Evolutionary conservation across 2,329 filamentous ascomycete genomes (phyloP), one percentile per base, ranked within the genome.

Genomic region (Ramichloridium luteum): DNA sequence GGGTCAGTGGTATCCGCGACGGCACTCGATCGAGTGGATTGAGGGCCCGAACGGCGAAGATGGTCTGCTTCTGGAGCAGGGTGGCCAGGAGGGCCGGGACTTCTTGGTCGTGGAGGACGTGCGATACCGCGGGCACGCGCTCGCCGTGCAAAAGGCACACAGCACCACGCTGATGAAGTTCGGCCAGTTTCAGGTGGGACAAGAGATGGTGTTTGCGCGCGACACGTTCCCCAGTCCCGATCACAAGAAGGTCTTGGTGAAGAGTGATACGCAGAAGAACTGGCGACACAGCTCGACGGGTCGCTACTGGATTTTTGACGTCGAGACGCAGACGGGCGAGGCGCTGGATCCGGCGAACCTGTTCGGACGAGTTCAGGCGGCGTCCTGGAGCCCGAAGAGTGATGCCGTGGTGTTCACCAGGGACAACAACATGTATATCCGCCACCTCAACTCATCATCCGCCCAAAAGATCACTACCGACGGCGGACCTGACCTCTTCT

Each of bases 251-350:
- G 84, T 98, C 3, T 68, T 98, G 31, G 62, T 94, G n/a, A 69
- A 76, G 30, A 83, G 84, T 6, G 65, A 84, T 31, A 54, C 64
- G 13, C 60, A 81, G 55, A 74, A 72, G 47, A 85, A 90, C 47
- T 98, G 85, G 80, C 76, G 90, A 43, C 80, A 96, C 56, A 96
- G 88, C 0, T 86, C 73, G 49, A 85, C 77, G 6, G 88, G 79
- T 1, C 65, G 70, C 15, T 98, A 94, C 61, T 98, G 81, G 74
- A 76, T 98, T 37, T 80, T 94, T 43, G 81, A 98, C 51, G 90
- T 98, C 15, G 74, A 72, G 17, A 77, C 75, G 1, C 86, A 94
- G 54, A 69, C 61, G 1, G 80, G 70, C 1, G 70, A 93, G 56
- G 75, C 90, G 1, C 62, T 98, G 31, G 74, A 94, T 43, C 79